Evolutionary conservation across 2,329 filamentous ascomycete genomes (phyloP).

Genomic region (Aureobasidium sp.): DNA sequence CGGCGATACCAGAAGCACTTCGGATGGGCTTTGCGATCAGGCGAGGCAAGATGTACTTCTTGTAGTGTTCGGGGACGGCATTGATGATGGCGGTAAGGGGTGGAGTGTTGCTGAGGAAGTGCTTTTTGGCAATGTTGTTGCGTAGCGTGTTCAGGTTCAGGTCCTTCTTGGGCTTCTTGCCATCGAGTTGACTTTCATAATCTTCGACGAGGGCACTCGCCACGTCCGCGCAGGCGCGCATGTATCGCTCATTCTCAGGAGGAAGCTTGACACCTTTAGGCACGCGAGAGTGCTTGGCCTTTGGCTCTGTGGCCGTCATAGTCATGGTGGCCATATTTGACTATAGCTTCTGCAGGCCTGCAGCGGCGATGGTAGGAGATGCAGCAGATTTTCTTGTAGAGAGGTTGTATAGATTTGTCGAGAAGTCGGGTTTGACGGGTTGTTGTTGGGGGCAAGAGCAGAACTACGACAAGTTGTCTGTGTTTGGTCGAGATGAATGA

Average conservation of each 20-base stretch:
- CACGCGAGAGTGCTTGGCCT: constrained; percentile 43
- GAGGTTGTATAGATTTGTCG: no score
- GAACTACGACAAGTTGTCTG: background rate
- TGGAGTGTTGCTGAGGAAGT: constrained; percentile 78
- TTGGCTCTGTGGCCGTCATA: constrained; percentile 49
- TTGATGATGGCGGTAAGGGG: constrained; percentile 95
- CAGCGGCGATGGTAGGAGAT: background rate
- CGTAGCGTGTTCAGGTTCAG: constrained; percentile 88
- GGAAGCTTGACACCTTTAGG: constrained; percentile 70
- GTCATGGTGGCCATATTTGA: constrained; percentile 55
- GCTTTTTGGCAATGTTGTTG: constrained; percentile 84
- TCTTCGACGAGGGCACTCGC: constrained; percentile 91
- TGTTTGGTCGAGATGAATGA: background rate
- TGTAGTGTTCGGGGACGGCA: constrained; percentile 98
- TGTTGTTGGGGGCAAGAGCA: background rate
- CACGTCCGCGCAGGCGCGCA: constrained; percentile 92
- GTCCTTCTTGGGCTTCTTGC: constrained; percentile 67
- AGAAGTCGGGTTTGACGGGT: background rate
- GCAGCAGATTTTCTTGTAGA: background rate
- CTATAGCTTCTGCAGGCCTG: background rate
- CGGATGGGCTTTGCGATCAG: constrained; percentile 94
- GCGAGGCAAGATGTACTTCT: constrained; percentile 96
- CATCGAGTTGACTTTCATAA: constrained; percentile 73
- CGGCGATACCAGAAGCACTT: constrained; percentile 92
- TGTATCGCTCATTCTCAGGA: constrained; percentile 89